Evolutionary conservation across 805 yeast genomes (phyloP).

Genomic region (Cephaloascus fragrans): DNA sequence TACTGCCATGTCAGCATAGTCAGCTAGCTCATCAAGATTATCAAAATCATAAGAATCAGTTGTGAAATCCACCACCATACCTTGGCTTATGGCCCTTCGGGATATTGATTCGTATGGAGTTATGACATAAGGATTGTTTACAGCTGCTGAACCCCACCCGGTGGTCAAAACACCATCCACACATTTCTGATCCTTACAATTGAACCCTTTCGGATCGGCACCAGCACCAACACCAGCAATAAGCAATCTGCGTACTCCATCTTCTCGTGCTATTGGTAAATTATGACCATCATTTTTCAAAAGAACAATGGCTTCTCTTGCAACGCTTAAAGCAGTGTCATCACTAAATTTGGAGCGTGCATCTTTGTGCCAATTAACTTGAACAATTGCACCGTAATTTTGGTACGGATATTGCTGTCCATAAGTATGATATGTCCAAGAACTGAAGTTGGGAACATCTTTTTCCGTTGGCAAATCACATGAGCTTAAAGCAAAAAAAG

Average conservation of each 20-base stretch:
- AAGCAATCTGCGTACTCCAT: slow-evolving; percentile 29
- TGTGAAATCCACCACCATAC: slow-evolving; percentile 33
- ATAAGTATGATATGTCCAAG: slow-evolving; percentile 48
- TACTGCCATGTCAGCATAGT: slow-evolving; percentile 40
- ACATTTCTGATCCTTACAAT: slow-evolving; percentile 42
- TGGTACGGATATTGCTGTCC: slow-evolving; percentile 47
- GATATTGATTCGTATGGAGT: slow-evolving; percentile 51
- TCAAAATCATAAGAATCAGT: slow-evolving; percentile 37
- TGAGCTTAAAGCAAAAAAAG: slow-evolving; percentile 37
- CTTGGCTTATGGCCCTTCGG: slow-evolving; percentile 31
- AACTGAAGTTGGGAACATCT: slow-evolving; percentile 41
- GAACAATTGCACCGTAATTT: slow-evolving; percentile 42
- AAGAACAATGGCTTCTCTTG: slow-evolving; percentile 47
- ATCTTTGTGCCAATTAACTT: slow-evolving; percentile 45
- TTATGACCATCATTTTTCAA: slow-evolving; percentile 41
- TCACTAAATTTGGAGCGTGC: slow-evolving; percentile 39
- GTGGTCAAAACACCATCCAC: slow-evolving; percentile 43
- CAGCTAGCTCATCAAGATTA: slow-evolving; percentile 32
- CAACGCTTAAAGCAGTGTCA: slow-evolving; percentile 39
- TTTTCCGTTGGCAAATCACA: slow-evolving; percentile 27
- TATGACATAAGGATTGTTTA: slow-evolving; percentile 43
- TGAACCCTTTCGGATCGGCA: slow-evolving; percentile 39
- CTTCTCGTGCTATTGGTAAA: slow-evolving; percentile 38
- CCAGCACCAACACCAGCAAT: slow-evolving; percentile 48
- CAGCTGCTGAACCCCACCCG: slow-evolving; percentile 63